phyloP scores from a whole-genome alignment of 345 rosid species.

The Toxicodendron radicans region DNA sequence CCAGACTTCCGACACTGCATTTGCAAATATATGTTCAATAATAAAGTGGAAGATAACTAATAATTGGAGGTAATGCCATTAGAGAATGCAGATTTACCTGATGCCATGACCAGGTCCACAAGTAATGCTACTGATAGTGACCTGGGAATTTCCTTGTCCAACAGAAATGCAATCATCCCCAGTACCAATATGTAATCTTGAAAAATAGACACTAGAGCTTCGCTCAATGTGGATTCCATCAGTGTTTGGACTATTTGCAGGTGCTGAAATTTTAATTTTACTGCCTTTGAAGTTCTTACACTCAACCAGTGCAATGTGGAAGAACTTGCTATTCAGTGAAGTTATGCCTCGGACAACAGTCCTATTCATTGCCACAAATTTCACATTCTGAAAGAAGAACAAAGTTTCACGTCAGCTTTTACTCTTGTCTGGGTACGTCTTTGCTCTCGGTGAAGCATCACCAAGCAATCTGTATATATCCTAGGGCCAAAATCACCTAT shows the following conservation, averaged over 20 bases:
- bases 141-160: slow-evolving; percentile 31
- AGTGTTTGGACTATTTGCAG: slow-evolving; percentile 31
- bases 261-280: slow-evolving; percentile 28
- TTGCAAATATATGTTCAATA: too few species aligned
- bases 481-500: background rate
- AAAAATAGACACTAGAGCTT: slow-evolving; percentile 25
- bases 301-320: slow-evolving; percentile 57
- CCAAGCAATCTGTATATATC: background rate
- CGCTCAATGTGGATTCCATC: slow-evolving; percentile 37
- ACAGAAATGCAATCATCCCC: slow-evolving; percentile 37
- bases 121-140: slow-evolving; percentile 25
- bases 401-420: background rate
- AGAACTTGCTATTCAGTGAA: slow-evolving; percentile 64
- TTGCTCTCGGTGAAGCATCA: background rate
- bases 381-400: slow-evolving; percentile 39
- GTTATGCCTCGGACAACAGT: slow-evolving; percentile 43
- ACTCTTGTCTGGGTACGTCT: background rate
- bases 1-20: slow-evolving; percentile 57
- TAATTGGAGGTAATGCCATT: too few species aligned
- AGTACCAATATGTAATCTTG: slow-evolving; percentile 23
- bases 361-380: slow-evolving; percentile 54
- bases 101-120: slow-evolving; percentile 49
- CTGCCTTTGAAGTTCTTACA: slow-evolving; percentile 54
- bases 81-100: slow-evolving; percentile 25
- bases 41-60: too few species aligned